A percentile compares a stretch with the other conserved stretches of the same genome.
Evolutionary conservation across 352 stramenopile species (phyloP).

Genomic region (Pythium biforme): DNA sequence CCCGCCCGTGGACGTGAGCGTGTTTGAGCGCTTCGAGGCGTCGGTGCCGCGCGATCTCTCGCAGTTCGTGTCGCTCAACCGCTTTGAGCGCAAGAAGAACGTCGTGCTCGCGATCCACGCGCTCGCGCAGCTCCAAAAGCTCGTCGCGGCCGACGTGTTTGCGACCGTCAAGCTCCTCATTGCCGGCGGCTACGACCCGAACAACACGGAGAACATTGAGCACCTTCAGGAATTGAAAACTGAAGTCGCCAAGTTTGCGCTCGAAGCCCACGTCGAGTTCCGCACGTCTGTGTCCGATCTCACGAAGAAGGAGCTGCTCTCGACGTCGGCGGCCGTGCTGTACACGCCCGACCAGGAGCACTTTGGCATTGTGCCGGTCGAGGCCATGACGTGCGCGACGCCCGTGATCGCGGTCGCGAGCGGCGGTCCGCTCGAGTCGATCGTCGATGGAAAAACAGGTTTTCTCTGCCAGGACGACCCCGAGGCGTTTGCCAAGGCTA

Average conservation of each 20-base stretch:
- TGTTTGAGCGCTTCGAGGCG: constrained; percentile 44
- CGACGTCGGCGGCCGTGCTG: constrained; percentile 84
- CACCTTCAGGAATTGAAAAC: constrained; percentile 90
- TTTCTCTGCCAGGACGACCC: constrained; percentile 72
- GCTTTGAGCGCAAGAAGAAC: constrained; percentile 99
- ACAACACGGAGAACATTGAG: constrained; percentile 96
- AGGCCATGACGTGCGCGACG: constrained; percentile 95
- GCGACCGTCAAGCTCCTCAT: constrained; percentile 87
- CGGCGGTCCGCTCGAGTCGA: constrained; percentile 96
- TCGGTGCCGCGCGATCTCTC: constrained; percentile 37
- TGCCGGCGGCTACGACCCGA: constrained; percentile 94
- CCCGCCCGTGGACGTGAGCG: constrained; percentile 89
- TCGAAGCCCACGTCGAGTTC: constrained; percentile 85
- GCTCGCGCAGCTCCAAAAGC: constrained; percentile 54
- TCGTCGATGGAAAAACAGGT: constrained; percentile 86
- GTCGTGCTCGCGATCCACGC: constrained; percentile 88
- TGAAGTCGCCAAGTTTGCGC: constrained; percentile 49
- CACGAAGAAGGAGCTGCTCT: constrained; percentile 86
- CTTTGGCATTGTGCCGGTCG: constrained; percentile 99
- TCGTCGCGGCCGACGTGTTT: constrained; percentile 40
- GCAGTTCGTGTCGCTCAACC: constrained; percentile 96
- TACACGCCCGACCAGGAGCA: constrained; percentile 98
- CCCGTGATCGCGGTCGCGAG: constrained; percentile 94
- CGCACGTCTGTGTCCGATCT: constrained; percentile 85
- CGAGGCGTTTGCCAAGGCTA: constrained; percentile 58